A percentile compares a stretch with the other conserved stretches of the same genome.
These are phyloP conservation scores for Hypoxylon sp. DNA, from an alignment of 2,329 filamentous ascomycete species.

Conservation along the genomic window DNA sequence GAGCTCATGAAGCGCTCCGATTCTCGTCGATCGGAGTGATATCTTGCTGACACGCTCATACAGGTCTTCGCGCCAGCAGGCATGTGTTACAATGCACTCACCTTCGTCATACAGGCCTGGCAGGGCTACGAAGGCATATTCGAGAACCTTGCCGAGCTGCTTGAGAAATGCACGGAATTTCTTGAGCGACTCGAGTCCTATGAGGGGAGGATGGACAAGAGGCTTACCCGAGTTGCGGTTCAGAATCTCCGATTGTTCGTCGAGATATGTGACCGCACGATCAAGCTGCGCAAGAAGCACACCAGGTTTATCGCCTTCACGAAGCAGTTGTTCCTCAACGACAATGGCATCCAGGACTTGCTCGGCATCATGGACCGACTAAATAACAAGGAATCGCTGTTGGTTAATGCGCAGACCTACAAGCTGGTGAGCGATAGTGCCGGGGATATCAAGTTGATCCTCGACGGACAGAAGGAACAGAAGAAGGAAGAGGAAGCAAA, in stretches of 20 bases:
- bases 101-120: slow-evolving; percentile 53
- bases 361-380: slow-evolving; percentile 51
- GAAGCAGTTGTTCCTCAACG: slow-evolving; percentile 52
- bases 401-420: slow-evolving; percentile 52
- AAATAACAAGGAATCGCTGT: slow-evolving; percentile 49
- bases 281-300: slow-evolving; percentile 50
- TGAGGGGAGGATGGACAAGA: slow-evolving; percentile 49
- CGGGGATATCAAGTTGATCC: slow-evolving; percentile 47
- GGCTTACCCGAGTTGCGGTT: slow-evolving; percentile 50
- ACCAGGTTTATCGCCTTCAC: slow-evolving; percentile 48
- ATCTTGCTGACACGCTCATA: slow-evolving; percentile 15
- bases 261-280: slow-evolving; percentile 51
- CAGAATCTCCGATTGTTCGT: slow-evolving; percentile 54
- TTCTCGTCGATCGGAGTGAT: background rate
- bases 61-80: slow-evolving; percentile 52
- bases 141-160: slow-evolving; percentile 49
- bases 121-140: slow-evolving; percentile 53
- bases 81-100: slow-evolving; percentile 53
- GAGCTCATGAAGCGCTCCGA: slow-evolving; percentile 16
- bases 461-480: slow-evolving; percentile 48
- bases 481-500: slow-evolving; percentile 50
- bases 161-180: slow-evolving; percentile 52
- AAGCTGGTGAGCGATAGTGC: slow-evolving; percentile 51
- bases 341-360: slow-evolving; percentile 51
- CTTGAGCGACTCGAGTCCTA: slow-evolving; percentile 52